Base-by-base conservation (phyloP, 306 rosid species). In the Rosa lucieae region DNA sequence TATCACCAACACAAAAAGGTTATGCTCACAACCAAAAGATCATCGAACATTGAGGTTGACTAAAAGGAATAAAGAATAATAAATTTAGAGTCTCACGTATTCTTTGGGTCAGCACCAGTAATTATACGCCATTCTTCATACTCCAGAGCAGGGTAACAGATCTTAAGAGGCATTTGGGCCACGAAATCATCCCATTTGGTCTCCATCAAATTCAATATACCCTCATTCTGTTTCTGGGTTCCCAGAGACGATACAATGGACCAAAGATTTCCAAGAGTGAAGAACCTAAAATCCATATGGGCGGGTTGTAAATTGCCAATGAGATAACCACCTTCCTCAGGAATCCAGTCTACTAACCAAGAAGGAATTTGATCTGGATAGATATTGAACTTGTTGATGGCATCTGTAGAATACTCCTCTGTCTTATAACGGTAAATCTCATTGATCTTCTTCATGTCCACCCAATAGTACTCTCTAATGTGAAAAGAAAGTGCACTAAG, bases 351-450 rank as follows among this genome's bases (percentile, higher is more conserved):
- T 5, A 92, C 96, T 9, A 94, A 90, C 98, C 98, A 94, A 59
- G 92, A 81, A 59, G 98, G 98, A 82, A 94, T 94, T 88, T 94
- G 98, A 82, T 94, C 98, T 8, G 98, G 98, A 83, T 94, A 92
- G 69, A 94, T 94, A 85, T 94, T 94, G 90, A 92, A 94, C 87
- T 94, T 94, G 88, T 94, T 94, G 78, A 90, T 84, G 51, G 98
- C 97, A 87, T 94, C 92, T 17, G 90, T 83, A 17, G 97, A 94
- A 80, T 94, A 94, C 68, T 94, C 98, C 89, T 94, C 98, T 0
- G 98, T 94, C 87, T 92, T 92, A 32, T 92, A 94, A 32, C 98
- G 97, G 83, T 94, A 94, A 75, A 94, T 94, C 88, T 94, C 98
- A 65, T 94, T 94, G 67, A 92, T 87, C 86, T 94, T 94, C 77